Base-by-base conservation (phyloP, 2,329 filamentous ascomycete genomes). In the Fusarium anguioides region DNA sequence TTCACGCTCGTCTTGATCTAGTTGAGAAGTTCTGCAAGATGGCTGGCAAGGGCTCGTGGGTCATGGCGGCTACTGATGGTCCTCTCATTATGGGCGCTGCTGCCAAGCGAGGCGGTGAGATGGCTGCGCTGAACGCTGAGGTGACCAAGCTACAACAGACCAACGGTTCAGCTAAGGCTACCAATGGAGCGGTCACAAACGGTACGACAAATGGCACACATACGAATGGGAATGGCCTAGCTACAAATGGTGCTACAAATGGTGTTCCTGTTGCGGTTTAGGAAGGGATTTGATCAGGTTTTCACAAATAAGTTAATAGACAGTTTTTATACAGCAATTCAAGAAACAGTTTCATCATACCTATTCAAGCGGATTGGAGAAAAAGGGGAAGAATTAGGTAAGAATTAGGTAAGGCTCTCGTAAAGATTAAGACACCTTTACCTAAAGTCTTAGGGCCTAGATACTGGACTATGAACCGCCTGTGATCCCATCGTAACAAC, bases 1-100 rank as follows among this genome's bases (percentile, higher is more conserved):
- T 82, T 18, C 75, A 78, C 23, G 71, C 76, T 1, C 72, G 80
- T 11, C 69, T 80, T 26, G 81, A 83, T 60, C 72, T 82, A 6
- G 72, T 83, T 0, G 70, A 72, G 77, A 82, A 76, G 71, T 76
- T 74, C 35, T 76, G 72, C 39, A 51, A 57, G 37, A 74, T 76
- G 74, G 74, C n/a, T n/a, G n/a, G n/a, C n/a, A n/a, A n/a, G 70
- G 21, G 70, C 70, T n/a, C 47, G 66, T 72, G 70, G 70, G 70
- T 72, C 7, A 75, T 75, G 74, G 74, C 74, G 15, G 74, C 74
- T 6, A 75, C 72, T 1, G 74, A 75, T 18, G 74, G 69, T 0
- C 74, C 74, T 10, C 51, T 75, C 4, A 60, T 75, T 4, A 59
- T 75, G 12, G 65, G 64, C 2, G 73, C 69, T 9, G 74, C 74